phyloP scores from a whole-genome alignment of 306 rosid genomes.

The Pyrus communis region DNA sequence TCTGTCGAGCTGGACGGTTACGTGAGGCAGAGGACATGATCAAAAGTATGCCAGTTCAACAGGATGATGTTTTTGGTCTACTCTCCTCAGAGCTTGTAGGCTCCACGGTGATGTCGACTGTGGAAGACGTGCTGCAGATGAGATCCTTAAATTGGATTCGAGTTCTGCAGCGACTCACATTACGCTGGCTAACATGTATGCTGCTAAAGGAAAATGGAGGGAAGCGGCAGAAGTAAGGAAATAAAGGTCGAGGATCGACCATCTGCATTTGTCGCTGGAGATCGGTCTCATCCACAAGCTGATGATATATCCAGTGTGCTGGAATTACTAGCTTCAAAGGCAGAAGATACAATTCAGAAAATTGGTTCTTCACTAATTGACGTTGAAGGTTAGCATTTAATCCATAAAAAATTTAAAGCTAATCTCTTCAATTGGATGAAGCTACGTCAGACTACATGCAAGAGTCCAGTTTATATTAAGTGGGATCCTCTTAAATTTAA shows the following conservation, averaged over 20 bases:
- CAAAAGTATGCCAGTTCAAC: slow-evolving; percentile 42
- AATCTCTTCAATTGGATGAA: not conserved
- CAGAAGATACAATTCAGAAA: slow-evolving; percentile 29
- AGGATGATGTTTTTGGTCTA: slow-evolving; percentile 78
- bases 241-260: slow-evolving; percentile 42
- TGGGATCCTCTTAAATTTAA: not conserved
- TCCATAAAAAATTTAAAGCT: not conserved
- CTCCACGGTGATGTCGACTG: too few relatives aligned
- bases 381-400: slow-evolving; percentile 28
- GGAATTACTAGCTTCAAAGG: slow-evolving; percentile 38
- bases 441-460: not conserved
- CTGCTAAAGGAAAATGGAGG: slow-evolving; percentile 63
- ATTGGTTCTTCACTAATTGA: slow-evolving; percentile 21
- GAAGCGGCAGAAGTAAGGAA: slow-evolving; percentile 61
- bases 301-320: slow-evolving; percentile 40
- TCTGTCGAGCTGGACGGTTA: slow-evolving; percentile 72
- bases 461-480: not conserved
- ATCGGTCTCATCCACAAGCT: slow-evolving; percentile 46
- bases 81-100: slow-evolving; percentile 79
- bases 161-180: slow-evolving; percentile 63
- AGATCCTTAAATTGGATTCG: slow-evolving; percentile 51
- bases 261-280: slow-evolving; percentile 59
- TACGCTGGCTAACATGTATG: slow-evolving; percentile 63
- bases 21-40: slow-evolving; percentile 61
- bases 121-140: slow-evolving; percentile 58